Evolutionary conservation across 768 basidiomycete species (phyloP).

Genomic region (Boletus barrowsii): DNA sequence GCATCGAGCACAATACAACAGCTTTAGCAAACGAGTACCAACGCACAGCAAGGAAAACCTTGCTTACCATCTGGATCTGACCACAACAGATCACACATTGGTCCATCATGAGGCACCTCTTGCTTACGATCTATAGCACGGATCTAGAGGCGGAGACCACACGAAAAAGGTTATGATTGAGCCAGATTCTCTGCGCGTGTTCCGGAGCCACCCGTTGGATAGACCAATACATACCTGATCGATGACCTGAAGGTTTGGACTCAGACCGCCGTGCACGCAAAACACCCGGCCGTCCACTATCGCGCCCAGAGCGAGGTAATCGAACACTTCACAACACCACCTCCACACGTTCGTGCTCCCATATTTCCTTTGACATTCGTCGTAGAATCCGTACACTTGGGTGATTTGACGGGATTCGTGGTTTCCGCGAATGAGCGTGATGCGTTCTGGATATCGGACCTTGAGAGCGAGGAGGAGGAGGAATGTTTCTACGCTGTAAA

Average conservation of each 20-base stretch:
- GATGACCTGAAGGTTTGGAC: conserved; percentile 79
- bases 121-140: conserved; percentile 93
- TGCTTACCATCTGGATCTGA: conserved; percentile 91
- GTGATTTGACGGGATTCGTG: conserved; percentile 98
- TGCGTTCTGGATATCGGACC: conserved; percentile 94
- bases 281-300: conserved; percentile 97
- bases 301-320: conserved; percentile 91
- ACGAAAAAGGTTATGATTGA: conserved; percentile 24
- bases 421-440: conserved; percentile 95
- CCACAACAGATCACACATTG: conserved; percentile 99
- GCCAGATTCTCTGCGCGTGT: conserved; percentile 10
- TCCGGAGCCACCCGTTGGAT: conserved; percentile 16
- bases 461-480: conserved; percentile 92
- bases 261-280: conserved; percentile 95
- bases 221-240: conserved; percentile 68
- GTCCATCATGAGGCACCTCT: conserved; percentile 97
- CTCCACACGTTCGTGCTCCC: conserved; percentile 93
- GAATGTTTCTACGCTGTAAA: conserved; percentile 96
- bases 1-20: conserved; percentile 27
- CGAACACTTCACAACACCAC: conserved; percentile 98
- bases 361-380: conserved; percentile 96
- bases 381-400: conserved; percentile 92
- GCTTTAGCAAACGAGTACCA: conserved; percentile 13
- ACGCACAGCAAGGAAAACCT: conserved; percentile 2
- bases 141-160: conserved; percentile 52